These are phyloP conservation scores for Pisolithus tinctorius DNA, from an alignment of 768 basidiomycete genomes.

Conservation along the genomic window DNA sequence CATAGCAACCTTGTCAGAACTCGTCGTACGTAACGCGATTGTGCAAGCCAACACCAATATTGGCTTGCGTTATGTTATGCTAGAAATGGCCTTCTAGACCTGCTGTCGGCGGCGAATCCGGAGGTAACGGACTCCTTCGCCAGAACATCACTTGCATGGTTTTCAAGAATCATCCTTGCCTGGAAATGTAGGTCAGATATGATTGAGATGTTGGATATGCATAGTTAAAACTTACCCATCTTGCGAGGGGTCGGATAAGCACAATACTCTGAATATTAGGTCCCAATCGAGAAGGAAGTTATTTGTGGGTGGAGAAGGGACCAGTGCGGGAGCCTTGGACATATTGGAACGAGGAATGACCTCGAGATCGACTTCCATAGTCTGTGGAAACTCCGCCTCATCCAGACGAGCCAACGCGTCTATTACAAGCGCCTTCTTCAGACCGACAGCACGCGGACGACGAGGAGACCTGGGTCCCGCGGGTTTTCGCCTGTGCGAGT, in stretches of 20 bases:
- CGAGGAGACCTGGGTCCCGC: slow-evolving; percentile 21
- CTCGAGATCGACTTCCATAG: slow-evolving; percentile 1
- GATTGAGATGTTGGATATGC: too few species aligned
- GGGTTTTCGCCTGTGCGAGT: slow-evolving; percentile 16
- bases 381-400: slow-evolving; percentile 1
- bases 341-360: slow-evolving; percentile 1
- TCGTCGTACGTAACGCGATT: too few species aligned
- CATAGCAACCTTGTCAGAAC: too few species aligned
- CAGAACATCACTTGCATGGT: neutral
- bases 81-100: too few species aligned
- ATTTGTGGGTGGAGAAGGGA: slow-evolving; percentile 7
- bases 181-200: neutral
- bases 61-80: too few species aligned
- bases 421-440: slow-evolving; percentile 12
- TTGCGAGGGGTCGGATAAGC: slow-evolving; percentile 1
- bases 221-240: neutral
- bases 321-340: slow-evolving; percentile 2
- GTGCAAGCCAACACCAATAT: too few species aligned
- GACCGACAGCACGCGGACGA: slow-evolving; percentile 1
- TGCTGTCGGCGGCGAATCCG: too few species aligned
- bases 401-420: slow-evolving; percentile 8
- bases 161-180: neutral
- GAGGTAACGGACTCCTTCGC: too few species aligned
- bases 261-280: slow-evolving; percentile 23
- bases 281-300: slow-evolving; percentile 25